Evolutionary conservation across 768 basidiomycete genomes (phyloP), one percentile per base, ranked within the genome.

Genomic region (Pisolithus albus): DNA sequence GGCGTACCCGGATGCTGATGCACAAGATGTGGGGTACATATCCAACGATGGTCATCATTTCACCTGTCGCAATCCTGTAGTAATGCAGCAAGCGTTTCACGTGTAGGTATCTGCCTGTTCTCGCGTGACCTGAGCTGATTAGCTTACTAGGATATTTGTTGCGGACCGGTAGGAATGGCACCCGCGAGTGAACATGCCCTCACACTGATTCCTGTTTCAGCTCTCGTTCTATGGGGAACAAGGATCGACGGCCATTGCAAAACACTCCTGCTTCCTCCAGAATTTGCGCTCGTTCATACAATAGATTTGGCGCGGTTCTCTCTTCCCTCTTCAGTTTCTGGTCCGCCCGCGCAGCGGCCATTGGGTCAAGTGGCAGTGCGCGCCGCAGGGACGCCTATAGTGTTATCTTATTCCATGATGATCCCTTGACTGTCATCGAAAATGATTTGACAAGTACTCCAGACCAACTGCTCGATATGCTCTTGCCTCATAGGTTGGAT

Each of bases 41-140:
- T 81, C 82, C 18, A 64, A 61, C 13, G 82, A 83, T 53, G 82
- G 83, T 0, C 83, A 83, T 56, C 56, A 70, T 8, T 84, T 79
- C 55, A 46, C 55, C 1, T 83, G 82, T 61, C 71, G 57, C 40
- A 80, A 83, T 56, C 82, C 82, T 4, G 67, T 62, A 7, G 59
- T 72, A 10, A 52, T 70, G 55, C 74, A 73, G 10, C 79, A 77
- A 54, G 68, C 80, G 0, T 82, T 78, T 61, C 82, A 83, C 57
- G 77, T 84, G 79, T 83, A 63, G 21, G 80, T 72, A 2, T 6
- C 38, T 7, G 5, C 34, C 5, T 34, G 13, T 3, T 3, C 13
- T 13, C 4, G 11, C 5, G 13, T 13, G 34, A 15, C 34, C 13
- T 11, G 8, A 30, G 24, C 18, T 30, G 3, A 23, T n/a, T 13